Conservation (phyloP, 2,329 filamentous ascomycete species). For the Zalaria obscura region DNA sequence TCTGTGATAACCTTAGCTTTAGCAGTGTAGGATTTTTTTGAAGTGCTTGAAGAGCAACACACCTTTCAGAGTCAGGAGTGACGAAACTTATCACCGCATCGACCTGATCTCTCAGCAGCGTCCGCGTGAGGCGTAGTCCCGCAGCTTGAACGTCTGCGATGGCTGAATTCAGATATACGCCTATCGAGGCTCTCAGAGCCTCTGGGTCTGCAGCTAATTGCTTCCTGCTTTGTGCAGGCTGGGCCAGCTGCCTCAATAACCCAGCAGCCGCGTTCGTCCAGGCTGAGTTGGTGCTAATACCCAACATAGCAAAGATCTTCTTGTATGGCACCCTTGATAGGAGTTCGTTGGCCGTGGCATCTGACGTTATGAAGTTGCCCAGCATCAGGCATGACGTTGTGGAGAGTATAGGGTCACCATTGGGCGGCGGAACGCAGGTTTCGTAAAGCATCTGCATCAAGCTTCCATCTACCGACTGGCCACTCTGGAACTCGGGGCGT, state of each 20-base stretch:
- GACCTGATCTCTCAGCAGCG: conserved; percentile 1
- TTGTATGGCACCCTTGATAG: conserved; percentile 4
- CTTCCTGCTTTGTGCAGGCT: conserved; percentile 2
- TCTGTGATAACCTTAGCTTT: conserved; percentile 1
- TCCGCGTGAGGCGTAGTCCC: conserved; percentile 5
- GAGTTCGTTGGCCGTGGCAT: conserved; percentile 2
- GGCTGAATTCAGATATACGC: conserved; percentile 1
- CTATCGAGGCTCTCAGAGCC: neutral
- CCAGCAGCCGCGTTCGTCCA: conserved; percentile 7
- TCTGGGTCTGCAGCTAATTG: conserved; percentile 3
- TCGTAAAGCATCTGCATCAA: conserved; percentile 4
- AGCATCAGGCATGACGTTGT: conserved; percentile 6
- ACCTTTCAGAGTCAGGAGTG: no score
- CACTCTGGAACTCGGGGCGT: conserved; percentile 1
- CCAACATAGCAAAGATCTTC: conserved; percentile 1
- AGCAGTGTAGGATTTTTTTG: neutral
- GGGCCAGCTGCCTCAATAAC: conserved; percentile 6
- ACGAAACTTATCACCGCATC: no score
- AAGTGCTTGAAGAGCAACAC: conserved; percentile 1
- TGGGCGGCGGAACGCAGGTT: neutral
- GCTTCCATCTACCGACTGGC: neutral
- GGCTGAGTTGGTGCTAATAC: conserved; percentile 3
- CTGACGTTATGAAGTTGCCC: conserved; percentile 5
- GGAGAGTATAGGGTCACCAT: conserved; percentile 2
- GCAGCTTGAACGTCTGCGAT: conserved; percentile 6